Base-by-base conservation (phyloP, 352 stramenopile genomes). In the Pythium apleroticum region DNA sequence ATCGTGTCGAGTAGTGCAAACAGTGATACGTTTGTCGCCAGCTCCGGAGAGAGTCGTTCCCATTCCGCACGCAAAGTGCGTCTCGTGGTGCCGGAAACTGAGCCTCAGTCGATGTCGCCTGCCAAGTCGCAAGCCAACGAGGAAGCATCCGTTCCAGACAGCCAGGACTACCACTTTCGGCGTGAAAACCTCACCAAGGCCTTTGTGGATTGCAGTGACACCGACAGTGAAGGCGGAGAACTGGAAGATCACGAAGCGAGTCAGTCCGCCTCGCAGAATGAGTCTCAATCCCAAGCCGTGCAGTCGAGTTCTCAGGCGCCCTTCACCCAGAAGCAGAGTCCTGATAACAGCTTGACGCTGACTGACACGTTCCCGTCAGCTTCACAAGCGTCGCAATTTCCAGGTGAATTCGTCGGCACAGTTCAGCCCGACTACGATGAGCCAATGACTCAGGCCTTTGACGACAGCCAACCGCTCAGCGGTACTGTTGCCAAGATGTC, bases 181-280 rank as follows among this genome's bases (percentile, higher is more conserved):
- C 57, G 78, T 35, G 79, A 88, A 27, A 73, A 86, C 57, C 75
- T 89, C 31, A 62, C 60, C 59, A 58, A 84, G 37, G 78, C 77
- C 1, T 89, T 89, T 59, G 62, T 86, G 12, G 65, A 73, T 25
- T 82, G 57, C 50, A 81, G 70, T 28, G 81, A 86, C 50, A 67
- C 72, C 4, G 80, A 89, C 31, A 84, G 70, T 28, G 78, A 85
- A 8, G 68, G 63, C 46, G 74, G 71, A 24, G 77, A 52, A 11
- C 20, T 62, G 39, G 41, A 54, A 37, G 39, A 79, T 15, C 64
- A 71, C 53, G 71, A 76, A 33, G 11, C 11, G 20, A 56, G 15
- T 19, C 30, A 55, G 28, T 24, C 27, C 24, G n/a, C 9, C 27
- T 27, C 55, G 33, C 14, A 19, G 15, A 61, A 59, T 19, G 12